Base-by-base conservation (phyloP, 2,329 filamentous ascomycete species). In the Neospermospora avenae region DNA sequence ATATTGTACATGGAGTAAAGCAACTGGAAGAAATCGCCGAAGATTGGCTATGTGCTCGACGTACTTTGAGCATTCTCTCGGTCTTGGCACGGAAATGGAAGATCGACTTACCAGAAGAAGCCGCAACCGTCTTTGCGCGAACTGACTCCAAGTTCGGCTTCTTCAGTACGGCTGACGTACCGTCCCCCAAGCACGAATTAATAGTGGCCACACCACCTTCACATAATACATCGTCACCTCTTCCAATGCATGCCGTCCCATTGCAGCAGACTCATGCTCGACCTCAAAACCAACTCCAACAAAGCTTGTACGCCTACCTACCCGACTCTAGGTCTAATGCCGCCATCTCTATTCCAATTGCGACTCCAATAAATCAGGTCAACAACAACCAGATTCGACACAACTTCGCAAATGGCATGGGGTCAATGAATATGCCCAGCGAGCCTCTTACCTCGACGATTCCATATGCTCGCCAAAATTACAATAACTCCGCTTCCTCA, bases 21-120 rank as follows among this genome's bases (percentile, higher is more conserved):
- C 91, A 96, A 64, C 83, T 98, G 1, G 93, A 98, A 73, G 93
- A 98, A 71, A 97, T 99, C 68, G 91, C 91, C 0, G 93, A 97
- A 73, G 89, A 92, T 68, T 99, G 95, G 95, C 84, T 92, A 0
- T 95, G 92, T 69, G 93, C 93, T 10, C 83, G 93, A 56, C 84
- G 93, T 13, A 93, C 93, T 0, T 80, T 98, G 6, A 85, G 86
- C 61, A 96, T 98, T 51, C 80, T 99, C 45, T 92, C 89, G 66
- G 85, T 96, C 3, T 84, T 96, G 13, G 88, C 89, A 0, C 84
- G 86, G n/a, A 95, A 95, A 69, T 98, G 95, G 93, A 88, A 87
- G 18, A 88, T 96, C 45, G 86, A 91, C 58, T 75, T 98, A 10
- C 93, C 95, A 0, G 87, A 91, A 61, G 93, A 98, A 74, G 93